These are phyloP conservation scores for Mikania micrantha DNA, from an alignment of 129 eudicot species.

Conservation along the genomic window DNA sequence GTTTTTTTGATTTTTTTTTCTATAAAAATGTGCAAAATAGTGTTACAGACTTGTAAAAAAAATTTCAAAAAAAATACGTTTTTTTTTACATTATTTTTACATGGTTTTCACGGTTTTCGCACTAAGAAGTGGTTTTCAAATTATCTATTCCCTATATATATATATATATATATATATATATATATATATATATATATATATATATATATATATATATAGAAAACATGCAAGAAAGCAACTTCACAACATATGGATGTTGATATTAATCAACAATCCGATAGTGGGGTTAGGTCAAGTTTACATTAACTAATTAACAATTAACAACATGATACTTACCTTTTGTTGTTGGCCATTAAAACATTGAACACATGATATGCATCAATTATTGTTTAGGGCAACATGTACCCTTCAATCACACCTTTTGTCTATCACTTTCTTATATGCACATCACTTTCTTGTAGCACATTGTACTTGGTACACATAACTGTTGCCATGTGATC, in stretches of 20 bases:
- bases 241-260: background rate
- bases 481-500: slow-evolving; percentile 13
- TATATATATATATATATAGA: no score
- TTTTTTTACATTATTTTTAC: no score
- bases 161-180: no score
- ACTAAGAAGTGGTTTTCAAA: no score
- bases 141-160: no score
- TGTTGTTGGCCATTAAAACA: slow-evolving; percentile 2
- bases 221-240: no score
- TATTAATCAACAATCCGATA: background rate
- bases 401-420: slow-evolving; percentile 17
- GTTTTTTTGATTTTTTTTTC: no score
- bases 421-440: slow-evolving; percentile 5
- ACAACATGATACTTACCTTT: slow-evolving; percentile 8
- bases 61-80: no score
- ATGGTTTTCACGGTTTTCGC: no score
- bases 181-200: no score
- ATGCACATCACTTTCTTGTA: slow-evolving; percentile 5
- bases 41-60: no score
- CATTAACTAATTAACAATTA: background rate
- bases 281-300: background rate
- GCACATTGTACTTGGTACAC: slow-evolving; percentile 19
- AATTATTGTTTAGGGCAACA: slow-evolving; percentile 12
- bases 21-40: no score
- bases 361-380: slow-evolving; percentile 10